phyloP scores from a whole-genome alignment of 2,329 filamentous ascomycete genomes.

The Alternaria sp. region DNA sequence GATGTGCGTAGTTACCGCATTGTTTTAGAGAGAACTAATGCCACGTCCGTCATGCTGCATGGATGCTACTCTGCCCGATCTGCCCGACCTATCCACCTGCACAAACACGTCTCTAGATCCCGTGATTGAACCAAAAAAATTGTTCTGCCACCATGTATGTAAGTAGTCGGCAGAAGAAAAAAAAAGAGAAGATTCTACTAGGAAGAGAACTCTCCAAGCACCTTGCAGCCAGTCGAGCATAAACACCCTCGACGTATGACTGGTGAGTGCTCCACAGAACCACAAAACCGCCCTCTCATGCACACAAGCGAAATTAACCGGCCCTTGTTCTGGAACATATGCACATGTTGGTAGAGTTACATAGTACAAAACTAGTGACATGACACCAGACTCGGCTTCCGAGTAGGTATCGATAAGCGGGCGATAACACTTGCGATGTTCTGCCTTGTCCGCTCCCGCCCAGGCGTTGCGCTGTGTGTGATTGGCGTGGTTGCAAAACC shows the following conservation, averaged over 20 bases:
- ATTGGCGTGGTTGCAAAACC: constrained; percentile 17
- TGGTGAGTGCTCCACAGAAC: constrained; percentile 8
- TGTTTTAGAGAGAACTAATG: neutral
- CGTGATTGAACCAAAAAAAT: neutral
- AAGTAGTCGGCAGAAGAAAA: neutral
- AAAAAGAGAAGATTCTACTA: neutral
- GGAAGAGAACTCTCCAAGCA: constrained; percentile 4
- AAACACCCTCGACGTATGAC: neutral
- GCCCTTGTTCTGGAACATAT: constrained; percentile 16
- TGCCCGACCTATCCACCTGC: constrained; percentile 13
- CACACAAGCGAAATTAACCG: constrained; percentile 21
- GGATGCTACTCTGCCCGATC: neutral
- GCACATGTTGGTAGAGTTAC: constrained; percentile 4
- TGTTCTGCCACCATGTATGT: neutral
- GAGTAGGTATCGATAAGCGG: constrained; percentile 24
- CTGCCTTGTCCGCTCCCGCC: constrained; percentile 7
- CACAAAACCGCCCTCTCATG: constrained; percentile 2
- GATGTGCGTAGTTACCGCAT: neutral
- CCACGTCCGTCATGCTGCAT: constrained; percentile 4
- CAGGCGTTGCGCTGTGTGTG: constrained; percentile 13
- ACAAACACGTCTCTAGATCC: neutral
- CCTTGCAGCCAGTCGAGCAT: constrained; percentile 2
- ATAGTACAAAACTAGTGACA: constrained; percentile 9
- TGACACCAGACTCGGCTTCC: constrained; percentile 8
- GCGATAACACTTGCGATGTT: constrained; percentile 7